phyloP scores from a whole-genome alignment of 331 rosid genomes.

The Pyrus hybrid region DNA sequence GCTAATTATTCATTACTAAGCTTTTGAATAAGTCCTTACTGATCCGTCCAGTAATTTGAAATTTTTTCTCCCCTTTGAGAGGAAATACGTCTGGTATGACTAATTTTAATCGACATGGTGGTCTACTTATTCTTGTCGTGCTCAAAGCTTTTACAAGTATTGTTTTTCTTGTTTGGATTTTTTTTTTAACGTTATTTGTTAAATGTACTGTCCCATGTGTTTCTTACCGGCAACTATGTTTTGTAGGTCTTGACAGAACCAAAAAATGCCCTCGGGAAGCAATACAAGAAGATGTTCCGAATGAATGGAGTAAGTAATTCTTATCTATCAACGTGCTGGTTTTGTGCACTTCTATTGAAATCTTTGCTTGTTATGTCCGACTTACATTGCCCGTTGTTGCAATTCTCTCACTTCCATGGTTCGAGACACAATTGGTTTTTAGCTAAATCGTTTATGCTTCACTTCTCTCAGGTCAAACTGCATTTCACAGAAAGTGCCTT shows the following conservation, averaged over 20 bases:
- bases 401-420: slow-evolving; percentile 5
- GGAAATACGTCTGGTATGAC: not conserved
- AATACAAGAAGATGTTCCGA: slow-evolving; percentile 82
- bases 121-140: not conserved
- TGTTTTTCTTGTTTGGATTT: not conserved
- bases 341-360: not conserved
- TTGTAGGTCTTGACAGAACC: slow-evolving; percentile 85
- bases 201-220: not conserved
- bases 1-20: not conserved
- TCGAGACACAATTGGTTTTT: slow-evolving; percentile 3
- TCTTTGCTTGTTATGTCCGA: not conserved
- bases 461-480: slow-evolving; percentile 62
- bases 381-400: not conserved
- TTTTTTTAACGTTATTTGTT: not conserved
- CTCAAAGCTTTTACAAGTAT: not conserved
- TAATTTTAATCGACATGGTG: not conserved
- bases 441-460: slow-evolving; percentile 2
- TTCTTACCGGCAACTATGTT: slow-evolving; percentile 14
- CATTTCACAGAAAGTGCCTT: slow-evolving; percentile 57
- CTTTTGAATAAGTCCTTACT: not conserved
- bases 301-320: slow-evolving; percentile 72
- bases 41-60: not conserved
- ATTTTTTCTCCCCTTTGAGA: not conserved
- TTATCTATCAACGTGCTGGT: not conserved
- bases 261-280: slow-evolving; percentile 93